Evolutionary conservation across 345 rosid species (phyloP), one percentile per base, ranked within the genome.

Genomic region (Eucalyptus caleyi): DNA sequence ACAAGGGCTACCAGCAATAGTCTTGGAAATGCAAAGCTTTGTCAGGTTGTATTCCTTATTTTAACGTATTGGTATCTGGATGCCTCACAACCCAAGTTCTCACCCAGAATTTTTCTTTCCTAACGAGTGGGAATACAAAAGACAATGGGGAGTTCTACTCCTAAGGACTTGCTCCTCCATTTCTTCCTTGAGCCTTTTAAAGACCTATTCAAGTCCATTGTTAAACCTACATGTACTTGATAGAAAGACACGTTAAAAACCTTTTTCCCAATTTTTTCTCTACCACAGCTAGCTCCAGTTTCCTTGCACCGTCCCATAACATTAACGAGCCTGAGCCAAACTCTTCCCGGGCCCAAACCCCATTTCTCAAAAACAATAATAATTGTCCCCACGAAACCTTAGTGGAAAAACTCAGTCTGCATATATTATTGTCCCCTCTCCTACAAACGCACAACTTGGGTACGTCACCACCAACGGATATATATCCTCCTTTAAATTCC

Each of bases 341-440:
- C 83, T 77, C 83, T 37, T 77, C 83, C 47, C 47, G 83, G 83
- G 83, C 47, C 83, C 83, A 77, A 77, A 11, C 47, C 83, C 83
- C 83, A 77, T 77, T 77, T 77, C 47, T 77, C 83, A 77, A 77
- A 40, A 77, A 77, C 83, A 21, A 77, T 77, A 77, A 77, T 77
- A 77, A 77, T 77, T 77, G 83, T 40, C 30, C 93, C 94, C 95
- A 93, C 93, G 82, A 91, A 93, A 90, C 88, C 91, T 62, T 89
- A 94, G 96, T 95, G 97, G 97, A 90, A 90, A 91, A 93, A 90
- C 93, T 95, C 93, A 91, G 91, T 93, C 91, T 91, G 94, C 97
- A 96, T 96, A 91, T 93, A 91, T 92, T 91, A 93, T 93, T 93
- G 95, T 93, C 95, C 53, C 94, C 95, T 91, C 89, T n/a, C 45